Evolutionary conservation across 306 rosid species (phyloP).

Genomic region (Quercus wislizeni): DNA sequence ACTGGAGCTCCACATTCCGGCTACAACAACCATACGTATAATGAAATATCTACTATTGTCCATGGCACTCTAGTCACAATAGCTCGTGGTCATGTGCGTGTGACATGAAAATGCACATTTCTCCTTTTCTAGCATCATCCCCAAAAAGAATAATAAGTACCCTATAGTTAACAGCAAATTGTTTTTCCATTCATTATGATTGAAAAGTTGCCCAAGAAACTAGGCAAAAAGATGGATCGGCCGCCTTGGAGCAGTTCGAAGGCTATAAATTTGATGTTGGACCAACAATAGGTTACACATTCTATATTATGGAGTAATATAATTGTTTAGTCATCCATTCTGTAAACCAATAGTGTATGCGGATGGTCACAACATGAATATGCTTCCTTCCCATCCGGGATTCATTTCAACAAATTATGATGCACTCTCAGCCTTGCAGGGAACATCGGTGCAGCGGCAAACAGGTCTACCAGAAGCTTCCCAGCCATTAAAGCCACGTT

Average conservation of each 20-base stretch:
- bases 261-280: not conserved
- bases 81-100: too few relatives aligned
- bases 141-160: not conserved
- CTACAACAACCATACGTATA: too few relatives aligned
- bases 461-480: conserved; percentile 84
- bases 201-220: too few relatives aligned
- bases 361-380: conserved; percentile 7
- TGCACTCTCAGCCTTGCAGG: conserved; percentile 54
- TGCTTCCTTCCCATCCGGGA: conserved; percentile 15
- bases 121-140: not conserved
- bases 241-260: too few relatives aligned
- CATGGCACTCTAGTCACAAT: too few relatives aligned
- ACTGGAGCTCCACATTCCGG: too few relatives aligned
- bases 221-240: too few relatives aligned
- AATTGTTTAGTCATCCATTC: conserved; percentile 8
- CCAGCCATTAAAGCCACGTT: conserved; percentile 97
- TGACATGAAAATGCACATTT: not conserved
- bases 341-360: not conserved
- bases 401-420: conserved; percentile 15
- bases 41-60: too few relatives aligned
- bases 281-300: conserved; percentile 15
- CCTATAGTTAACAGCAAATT: not conserved
- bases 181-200: not conserved
- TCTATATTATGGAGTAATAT: not conserved
- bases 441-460: conserved; percentile 69